A percentile compares a stretch with the other conserved stretches of the same genome.
phyloP scores from a whole-genome alignment of 2,329 filamentous ascomycete species.

The Exophiala bonariae region DNA sequence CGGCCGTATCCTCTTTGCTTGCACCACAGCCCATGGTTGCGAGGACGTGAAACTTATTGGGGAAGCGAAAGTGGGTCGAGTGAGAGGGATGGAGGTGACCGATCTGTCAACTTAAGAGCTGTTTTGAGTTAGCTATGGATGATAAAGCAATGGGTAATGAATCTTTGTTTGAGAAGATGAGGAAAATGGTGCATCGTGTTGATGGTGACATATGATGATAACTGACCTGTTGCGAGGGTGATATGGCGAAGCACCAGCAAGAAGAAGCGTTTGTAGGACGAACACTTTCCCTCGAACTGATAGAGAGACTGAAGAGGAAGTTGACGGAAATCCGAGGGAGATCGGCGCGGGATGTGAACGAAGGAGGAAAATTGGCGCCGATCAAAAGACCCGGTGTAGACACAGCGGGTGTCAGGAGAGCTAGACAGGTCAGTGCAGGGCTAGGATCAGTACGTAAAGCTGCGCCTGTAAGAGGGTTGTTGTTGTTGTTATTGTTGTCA shows the following conservation, averaged over 20 bases:
- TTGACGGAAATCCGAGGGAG: constrained; percentile 15
- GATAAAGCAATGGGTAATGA: too few species aligned
- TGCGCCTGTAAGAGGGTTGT: neutral
- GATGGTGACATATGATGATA: too few species aligned
- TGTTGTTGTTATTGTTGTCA: constrained; percentile 1
- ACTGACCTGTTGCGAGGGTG: too few species aligned
- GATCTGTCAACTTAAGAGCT: too few species aligned
- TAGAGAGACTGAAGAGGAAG: constrained; percentile 7
- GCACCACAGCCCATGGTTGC: constrained; percentile 95
- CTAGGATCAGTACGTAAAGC: neutral
- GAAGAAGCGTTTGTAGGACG: constrained; percentile 1
- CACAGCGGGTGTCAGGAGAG: constrained; percentile 12
- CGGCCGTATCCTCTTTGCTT: constrained; percentile 99
- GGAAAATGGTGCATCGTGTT: too few species aligned
- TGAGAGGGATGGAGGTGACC: neutral
- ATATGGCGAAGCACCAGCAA: neutral
- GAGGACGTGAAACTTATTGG: constrained; percentile 30
- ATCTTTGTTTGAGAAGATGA: too few species aligned
- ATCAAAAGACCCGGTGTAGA: constrained; percentile 10
- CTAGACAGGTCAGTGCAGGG: neutral
- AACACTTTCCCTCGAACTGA: neutral
- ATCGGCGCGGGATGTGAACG: constrained; percentile 17
- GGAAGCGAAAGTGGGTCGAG: neutral
- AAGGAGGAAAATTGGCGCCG: constrained; percentile 20
- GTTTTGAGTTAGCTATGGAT: too few species aligned